A percentile compares a stretch with the other conserved stretches of the same genome.
Evolutionary conservation across 2,329 filamentous ascomycete species (phyloP).

Genomic region (Epichloe amarillans): DNA sequence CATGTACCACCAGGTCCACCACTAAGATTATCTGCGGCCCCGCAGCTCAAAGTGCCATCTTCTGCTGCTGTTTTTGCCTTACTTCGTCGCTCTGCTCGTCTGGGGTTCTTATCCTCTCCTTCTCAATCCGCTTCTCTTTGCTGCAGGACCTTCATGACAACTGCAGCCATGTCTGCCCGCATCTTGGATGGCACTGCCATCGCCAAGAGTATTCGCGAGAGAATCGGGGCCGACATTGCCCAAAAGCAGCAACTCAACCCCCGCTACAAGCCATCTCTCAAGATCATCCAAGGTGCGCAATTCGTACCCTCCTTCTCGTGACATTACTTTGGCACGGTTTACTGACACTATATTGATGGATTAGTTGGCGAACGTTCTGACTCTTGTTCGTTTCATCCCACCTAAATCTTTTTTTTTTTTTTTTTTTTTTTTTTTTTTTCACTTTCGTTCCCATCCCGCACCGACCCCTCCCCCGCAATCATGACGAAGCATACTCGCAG

Average conservation of each 20-base stretch:
- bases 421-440: not conserved
- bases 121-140: not conserved
- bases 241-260: conserved; percentile 72
- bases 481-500: not conserved
- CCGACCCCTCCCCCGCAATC: conserved; percentile 5
- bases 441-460: not conserved
- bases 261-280: conserved; percentile 76
- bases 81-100: conserved; percentile 1
- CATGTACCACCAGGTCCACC: too few relatives aligned
- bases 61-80: not conserved
- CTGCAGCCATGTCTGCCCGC: conserved; percentile 61
- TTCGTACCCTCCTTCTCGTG: conserved; percentile 2
- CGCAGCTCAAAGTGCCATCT: not conserved
- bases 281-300: conserved; percentile 78
- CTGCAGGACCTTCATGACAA: conserved; percentile 29
- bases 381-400: conserved; percentile 46
- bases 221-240: conserved; percentile 66
- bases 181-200: conserved; percentile 96
- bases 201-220: conserved; percentile 80
- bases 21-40: not conserved
- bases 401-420: not conserved
- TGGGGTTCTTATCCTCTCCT: not conserved
- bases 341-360: conserved; percentile 12
- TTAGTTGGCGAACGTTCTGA: conserved; percentile 84
- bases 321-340: conserved; percentile 4